Evolutionary conservation across 805 yeast genomes (phyloP).

Genomic region (Candida ovalis): DNA sequence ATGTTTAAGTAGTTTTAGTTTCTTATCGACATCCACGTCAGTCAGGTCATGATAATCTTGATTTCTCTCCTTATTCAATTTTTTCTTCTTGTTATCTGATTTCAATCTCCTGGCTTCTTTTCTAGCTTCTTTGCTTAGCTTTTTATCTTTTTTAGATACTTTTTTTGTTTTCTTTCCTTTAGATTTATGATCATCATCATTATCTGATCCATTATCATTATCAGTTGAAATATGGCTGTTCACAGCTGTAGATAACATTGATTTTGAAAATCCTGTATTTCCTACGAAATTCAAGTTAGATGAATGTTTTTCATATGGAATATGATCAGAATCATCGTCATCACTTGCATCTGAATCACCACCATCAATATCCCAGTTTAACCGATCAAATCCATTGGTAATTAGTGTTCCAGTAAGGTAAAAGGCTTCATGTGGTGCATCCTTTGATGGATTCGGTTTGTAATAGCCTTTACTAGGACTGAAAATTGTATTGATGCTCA

Average conservation of each 20-base stretch:
- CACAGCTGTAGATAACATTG: neutral
- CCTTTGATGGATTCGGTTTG: conserved; percentile 12
- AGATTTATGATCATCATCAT: neutral
- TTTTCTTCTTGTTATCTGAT: conserved; percentile 15
- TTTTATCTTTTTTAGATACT: neutral
- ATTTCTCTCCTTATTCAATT: conserved; percentile 1
- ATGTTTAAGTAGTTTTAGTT: conserved; percentile 14
- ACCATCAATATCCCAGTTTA: conserved; percentile 33
- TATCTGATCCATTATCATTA: conserved; percentile 6
- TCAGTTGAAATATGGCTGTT: neutral
- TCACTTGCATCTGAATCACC: conserved; percentile 23
- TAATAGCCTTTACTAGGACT: conserved; percentile 23
- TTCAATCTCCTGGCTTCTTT: conserved; percentile 24
- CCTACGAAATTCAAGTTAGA: conserved; percentile 7
- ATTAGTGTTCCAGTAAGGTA: conserved; percentile 5
- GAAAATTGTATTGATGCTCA: conserved; percentile 11
- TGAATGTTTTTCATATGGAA: conserved; percentile 9
- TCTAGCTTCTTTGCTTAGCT: conserved; percentile 14
- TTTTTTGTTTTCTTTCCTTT: conserved; percentile 1
- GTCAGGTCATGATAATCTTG: neutral
- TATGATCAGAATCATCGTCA: conserved; percentile 16
- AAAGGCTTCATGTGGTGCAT: conserved; percentile 10
- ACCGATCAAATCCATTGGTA: conserved; percentile 41
- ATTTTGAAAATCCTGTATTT: conserved; percentile 3
- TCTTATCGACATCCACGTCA: conserved; percentile 13